phyloP scores from a whole-genome alignment of 2,329 filamentous ascomycete genomes.

The Beauveria sp. region DNA sequence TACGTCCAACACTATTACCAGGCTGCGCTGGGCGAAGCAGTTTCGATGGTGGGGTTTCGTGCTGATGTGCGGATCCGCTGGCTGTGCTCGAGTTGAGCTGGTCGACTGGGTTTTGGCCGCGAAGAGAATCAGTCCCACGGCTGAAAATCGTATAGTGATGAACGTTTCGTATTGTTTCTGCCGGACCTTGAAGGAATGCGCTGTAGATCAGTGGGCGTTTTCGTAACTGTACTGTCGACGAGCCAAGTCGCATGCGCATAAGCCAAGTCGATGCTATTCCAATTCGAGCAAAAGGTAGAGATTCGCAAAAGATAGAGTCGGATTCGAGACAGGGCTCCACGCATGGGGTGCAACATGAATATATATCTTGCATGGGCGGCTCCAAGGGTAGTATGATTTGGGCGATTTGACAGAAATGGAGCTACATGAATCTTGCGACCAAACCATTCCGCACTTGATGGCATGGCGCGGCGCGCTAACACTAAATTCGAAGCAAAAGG shows the following conservation, averaged over 20 bases:
- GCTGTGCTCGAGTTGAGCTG: not conserved
- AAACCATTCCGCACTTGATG: constrained; percentile 9
- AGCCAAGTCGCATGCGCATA: not conserved
- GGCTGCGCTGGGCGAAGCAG: constrained; percentile 4
- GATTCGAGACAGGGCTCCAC: constrained; percentile 8
- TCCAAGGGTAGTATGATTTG: constrained; percentile 1
- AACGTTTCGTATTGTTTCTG: not conserved
- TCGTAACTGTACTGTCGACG: not conserved
- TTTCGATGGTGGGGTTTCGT: constrained; percentile 3
- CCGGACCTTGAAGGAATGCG: not conserved
- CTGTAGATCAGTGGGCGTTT: not conserved
- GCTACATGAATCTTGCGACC: constrained; percentile 10
- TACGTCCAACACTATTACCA: not conserved
- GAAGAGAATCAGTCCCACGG: not conserved
- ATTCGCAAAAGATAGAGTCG: not conserved
- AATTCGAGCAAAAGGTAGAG: not conserved
- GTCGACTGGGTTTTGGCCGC: not conserved
- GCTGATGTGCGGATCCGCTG: constrained; percentile 3
- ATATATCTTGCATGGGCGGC: constrained; percentile 9
- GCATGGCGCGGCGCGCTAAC: constrained; percentile 9
- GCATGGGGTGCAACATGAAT: constrained; percentile 8
- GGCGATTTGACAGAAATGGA: constrained; percentile 10
- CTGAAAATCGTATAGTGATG: not conserved
- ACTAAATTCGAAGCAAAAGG: constrained; percentile 5
- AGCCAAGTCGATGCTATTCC: not conserved